Conservation (phyloP, 1,139 yeast species). For the Pichia terricola region DNA sequence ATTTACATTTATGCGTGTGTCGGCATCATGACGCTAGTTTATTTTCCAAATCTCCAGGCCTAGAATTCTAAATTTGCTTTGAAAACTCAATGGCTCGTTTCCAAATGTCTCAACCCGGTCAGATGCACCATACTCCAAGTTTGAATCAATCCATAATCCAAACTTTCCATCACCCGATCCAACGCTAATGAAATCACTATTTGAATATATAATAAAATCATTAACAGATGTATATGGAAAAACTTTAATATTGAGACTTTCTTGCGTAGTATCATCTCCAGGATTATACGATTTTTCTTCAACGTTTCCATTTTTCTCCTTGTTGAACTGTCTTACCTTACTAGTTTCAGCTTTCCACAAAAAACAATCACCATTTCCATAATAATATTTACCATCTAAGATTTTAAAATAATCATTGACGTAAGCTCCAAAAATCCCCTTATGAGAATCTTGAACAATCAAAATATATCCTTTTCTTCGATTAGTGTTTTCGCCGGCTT, state of each 20-base stretch:
- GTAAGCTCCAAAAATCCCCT: slow-evolving; percentile 74
- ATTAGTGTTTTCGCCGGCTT: slow-evolving; percentile 19
- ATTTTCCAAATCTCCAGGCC: slow-evolving; percentile 80
- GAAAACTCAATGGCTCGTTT: slow-evolving; percentile 66
- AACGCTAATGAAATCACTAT: slow-evolving; percentile 65
- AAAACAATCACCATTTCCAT: slow-evolving; percentile 93
- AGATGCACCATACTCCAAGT: slow-evolving; percentile 67
- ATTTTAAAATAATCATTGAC: slow-evolving; percentile 67
- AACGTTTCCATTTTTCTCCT: slow-evolving; percentile 1
- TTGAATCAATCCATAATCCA: slow-evolving; percentile 82
- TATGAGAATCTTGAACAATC: slow-evolving; percentile 52
- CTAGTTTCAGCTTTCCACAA: slow-evolving; percentile 63
- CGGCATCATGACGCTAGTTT: neutral
- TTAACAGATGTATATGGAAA: slow-evolving; percentile 85
- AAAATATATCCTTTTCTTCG: slow-evolving; percentile 61
- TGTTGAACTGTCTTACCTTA: slow-evolving; percentile 16
- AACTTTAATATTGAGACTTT: slow-evolving; percentile 44
- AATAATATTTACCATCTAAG: slow-evolving; percentile 61
- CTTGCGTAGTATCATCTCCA: neutral
- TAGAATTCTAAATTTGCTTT: slow-evolving; percentile 56
- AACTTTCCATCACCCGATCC: slow-evolving; percentile 94
- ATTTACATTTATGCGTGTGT: too few species aligned
- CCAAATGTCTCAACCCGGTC: slow-evolving; percentile 80
- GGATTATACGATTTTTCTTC: neutral
- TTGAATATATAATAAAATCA: slow-evolving; percentile 78